These are phyloP conservation scores for Candida caryicola DNA, from an alignment of 805 yeast genomes.

Conservation along the genomic window DNA sequence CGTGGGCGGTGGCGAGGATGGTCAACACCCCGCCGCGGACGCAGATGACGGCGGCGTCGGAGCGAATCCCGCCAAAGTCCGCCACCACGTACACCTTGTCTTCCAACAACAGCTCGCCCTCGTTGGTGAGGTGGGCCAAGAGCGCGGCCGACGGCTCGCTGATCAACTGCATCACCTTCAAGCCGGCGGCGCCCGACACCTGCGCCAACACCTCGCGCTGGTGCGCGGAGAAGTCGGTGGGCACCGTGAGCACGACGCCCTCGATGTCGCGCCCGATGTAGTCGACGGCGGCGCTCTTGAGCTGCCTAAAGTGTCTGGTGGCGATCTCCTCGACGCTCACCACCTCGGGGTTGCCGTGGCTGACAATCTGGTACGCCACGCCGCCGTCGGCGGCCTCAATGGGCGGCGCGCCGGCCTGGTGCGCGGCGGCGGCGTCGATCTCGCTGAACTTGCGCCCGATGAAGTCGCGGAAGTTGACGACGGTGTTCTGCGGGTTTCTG, in stretches of 20 bases:
- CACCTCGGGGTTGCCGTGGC: conserved; percentile 49
- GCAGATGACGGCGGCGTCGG: conserved; percentile 92
- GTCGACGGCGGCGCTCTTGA: conserved; percentile 88
- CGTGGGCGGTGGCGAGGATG: conserved; percentile 79
- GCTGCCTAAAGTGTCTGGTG: conserved; percentile 76
- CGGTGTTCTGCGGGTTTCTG: conserved; percentile 85
- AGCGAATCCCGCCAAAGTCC: conserved; percentile 94
- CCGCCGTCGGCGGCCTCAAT: conserved; percentile 58
- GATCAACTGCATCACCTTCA: conserved; percentile 80
- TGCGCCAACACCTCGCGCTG: conserved; percentile 64
- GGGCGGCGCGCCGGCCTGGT: conserved; percentile 57
- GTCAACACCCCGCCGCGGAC: conserved; percentile 94
- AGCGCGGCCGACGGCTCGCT: conserved; percentile 92
- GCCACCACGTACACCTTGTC: conserved; percentile 88
- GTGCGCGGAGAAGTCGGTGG: conserved; percentile 76
- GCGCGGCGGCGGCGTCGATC: conserved; percentile 59
- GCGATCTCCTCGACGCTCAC: conserved; percentile 75
- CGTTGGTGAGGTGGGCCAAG: conserved; percentile 65
- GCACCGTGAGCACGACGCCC: conserved; percentile 85
- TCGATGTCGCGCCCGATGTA: conserved; percentile 79
- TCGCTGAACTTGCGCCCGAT: conserved; percentile 73
- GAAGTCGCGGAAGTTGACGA: conserved; percentile 89
- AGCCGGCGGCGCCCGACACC: conserved; percentile 67
- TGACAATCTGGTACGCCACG: conserved; percentile 61
- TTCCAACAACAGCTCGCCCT: conserved; percentile 46